Conservation (phyloP, 1,284 basidiomycete genomes). For the Cystobasidium pallidum region DNA sequence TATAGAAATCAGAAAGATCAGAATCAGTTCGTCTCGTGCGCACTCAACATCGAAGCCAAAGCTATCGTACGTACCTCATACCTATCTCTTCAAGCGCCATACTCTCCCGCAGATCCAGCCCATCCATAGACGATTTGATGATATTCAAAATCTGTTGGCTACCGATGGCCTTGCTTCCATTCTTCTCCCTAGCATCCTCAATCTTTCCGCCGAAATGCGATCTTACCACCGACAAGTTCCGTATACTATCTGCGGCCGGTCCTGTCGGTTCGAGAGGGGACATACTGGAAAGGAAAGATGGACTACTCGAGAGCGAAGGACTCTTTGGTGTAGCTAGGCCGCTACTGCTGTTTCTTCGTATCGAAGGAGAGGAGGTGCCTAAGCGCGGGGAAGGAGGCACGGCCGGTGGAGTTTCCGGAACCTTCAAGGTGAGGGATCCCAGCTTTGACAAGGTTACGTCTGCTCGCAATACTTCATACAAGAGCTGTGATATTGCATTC, state of each 20-base stretch:
- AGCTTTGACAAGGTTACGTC: slow-evolving; percentile 50
- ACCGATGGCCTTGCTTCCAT: slow-evolving; percentile 40
- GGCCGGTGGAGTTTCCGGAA: slow-evolving; percentile 25
- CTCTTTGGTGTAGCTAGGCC: slow-evolving; percentile 13
- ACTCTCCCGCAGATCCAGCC: slow-evolving; percentile 52
- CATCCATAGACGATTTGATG: slow-evolving; percentile 48
- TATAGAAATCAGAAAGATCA: neutral
- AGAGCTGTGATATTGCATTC: slow-evolving; percentile 46
- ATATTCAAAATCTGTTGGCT: slow-evolving; percentile 50
- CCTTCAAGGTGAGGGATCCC: slow-evolving; percentile 46
- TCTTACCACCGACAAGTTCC: slow-evolving; percentile 49
- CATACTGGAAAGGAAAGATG: slow-evolving; percentile 13
- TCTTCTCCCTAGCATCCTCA: slow-evolving; percentile 36
- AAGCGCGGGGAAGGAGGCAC: slow-evolving; percentile 22
- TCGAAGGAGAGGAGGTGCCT: slow-evolving; percentile 9
- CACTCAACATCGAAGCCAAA: neutral
- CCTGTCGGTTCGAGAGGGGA: slow-evolving; percentile 15
- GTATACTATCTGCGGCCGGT: slow-evolving; percentile 50
- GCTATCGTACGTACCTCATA: slow-evolving; percentile 19
- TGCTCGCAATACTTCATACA: slow-evolving; percentile 53
- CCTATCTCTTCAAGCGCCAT: slow-evolving; percentile 51
- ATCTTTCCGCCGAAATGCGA: slow-evolving; percentile 49
- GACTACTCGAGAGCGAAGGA: slow-evolving; percentile 19
- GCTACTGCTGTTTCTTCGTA: slow-evolving; percentile 23
- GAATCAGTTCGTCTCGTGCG: neutral